Evolutionary conservation across 2,329 filamentous ascomycete genomes (phyloP), one percentile per base, ranked within the genome.

Genomic region (Pezicula rhizophila): DNA sequence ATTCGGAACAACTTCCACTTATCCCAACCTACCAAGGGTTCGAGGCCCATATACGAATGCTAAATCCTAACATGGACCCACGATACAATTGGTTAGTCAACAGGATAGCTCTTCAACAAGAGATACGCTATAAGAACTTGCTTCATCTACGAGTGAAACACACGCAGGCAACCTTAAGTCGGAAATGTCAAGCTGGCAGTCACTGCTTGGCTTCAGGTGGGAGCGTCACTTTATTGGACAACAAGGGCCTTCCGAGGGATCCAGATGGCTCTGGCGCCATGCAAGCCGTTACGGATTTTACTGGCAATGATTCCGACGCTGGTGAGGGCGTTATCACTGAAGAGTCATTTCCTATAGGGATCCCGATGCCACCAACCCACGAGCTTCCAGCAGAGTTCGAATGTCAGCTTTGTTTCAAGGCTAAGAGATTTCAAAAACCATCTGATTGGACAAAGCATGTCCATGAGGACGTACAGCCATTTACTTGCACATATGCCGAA

Each of bases 371-470:
- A 5, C 89, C 89, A 2, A 85, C 89, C 2, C 77, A 73, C 50
- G 78, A 79, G 12, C 75, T 96, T 6, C 91, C 91, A 1, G 89
- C 90, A 3, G 84, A 92, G 61, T 92, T 96, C 52, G 91, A 96
- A 70, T 96, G 91, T 58, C 85, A 87, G 34, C 72, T 96, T 18
- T 96, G 91, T 69, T 96, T 89, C 70, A 80, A 84, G 57, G 78
- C 83, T 45, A 95, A 93, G 73, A 89, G 83, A 60, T 90, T 93
- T 59, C 80, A 84, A 59, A 96, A 96, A 66, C 91, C 90, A 14
- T 95, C 90, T 0, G 91, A 96, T 66, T 96, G 91, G 91, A 95
- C 90, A 1, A 96, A 96, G 65, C 91, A 96, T 62, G 88, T 96
- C 1, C 89, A 95, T 59, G 91, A 96, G 67, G 91, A 96, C 64